Evolutionary conservation across 139 green algal species (phyloP), one percentile per base, ranked within the genome.

Genomic region (Closterium sp.): DNA sequence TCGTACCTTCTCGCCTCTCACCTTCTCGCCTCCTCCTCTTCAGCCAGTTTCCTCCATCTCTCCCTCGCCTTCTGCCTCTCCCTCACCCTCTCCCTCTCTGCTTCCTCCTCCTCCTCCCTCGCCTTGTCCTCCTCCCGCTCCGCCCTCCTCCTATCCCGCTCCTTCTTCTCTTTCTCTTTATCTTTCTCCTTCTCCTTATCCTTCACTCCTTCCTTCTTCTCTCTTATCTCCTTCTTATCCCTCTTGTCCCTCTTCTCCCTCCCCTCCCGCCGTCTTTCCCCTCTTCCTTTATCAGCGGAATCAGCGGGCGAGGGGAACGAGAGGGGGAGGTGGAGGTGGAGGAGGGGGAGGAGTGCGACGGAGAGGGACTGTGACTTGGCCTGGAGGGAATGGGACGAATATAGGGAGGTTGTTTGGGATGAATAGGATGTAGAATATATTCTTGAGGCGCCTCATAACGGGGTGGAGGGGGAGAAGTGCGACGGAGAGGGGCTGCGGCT

Each of bases 121-220:
- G 33, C 84, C 84, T 10, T 87, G 19, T 87, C 84, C 84, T 34
- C 33, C 84, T 34, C 84, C 84, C 84, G 33, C 84, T 34, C 84
- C 4, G 33, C 33, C 84, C 33, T 34, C 84, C 84, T 87, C 84
- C 33, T 6, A 9, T 34, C 84, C 84, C 33, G 16, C 84, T 34
- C 84, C 84, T 87, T 34, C 84, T 34, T 87, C 84, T 76, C 55
- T 19, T 76, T 76, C 55, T 76, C 55, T 19, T 76, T 76, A 76
- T 76, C 55, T 19, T 76, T 76, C 55, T 87, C 84, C 84, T 34
- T 87, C 84, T 87, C 84, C 84, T 34, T 87, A 34, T 87, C 84
- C 84, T 34, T 87, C 4, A 43, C 2, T 10, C 84, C 33, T 10
- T 87, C 84, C 84, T 34, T 87, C 84, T 87, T 34, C 3, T 34